Conservation (phyloP, 2,329 filamentous ascomycete genomes). For the Dactylellina sp. region DNA sequence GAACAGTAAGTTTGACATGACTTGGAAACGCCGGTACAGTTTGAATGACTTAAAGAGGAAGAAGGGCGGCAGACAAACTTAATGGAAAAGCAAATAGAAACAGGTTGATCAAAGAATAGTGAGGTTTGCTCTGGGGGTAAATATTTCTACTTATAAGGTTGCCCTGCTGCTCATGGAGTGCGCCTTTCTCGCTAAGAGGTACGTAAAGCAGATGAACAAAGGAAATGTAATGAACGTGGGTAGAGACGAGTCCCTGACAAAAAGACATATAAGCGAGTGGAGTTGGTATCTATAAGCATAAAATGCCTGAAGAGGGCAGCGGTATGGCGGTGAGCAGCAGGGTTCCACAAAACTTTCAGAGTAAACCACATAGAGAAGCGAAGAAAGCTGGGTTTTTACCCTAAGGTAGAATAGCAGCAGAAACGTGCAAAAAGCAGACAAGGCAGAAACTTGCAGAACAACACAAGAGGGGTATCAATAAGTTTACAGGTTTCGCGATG, state of each 20-base stretch:
- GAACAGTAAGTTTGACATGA: constrained; percentile 5
- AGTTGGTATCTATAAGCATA: constrained; percentile 20
- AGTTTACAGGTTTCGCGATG: constrained; percentile 40
- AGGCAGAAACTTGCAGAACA: constrained; percentile 4
- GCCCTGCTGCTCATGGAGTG: not conserved
- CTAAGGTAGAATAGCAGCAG: constrained; percentile 2
- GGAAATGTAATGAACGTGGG: constrained; percentile 42
- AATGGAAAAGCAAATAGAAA: not conserved
- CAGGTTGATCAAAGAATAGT: not conserved
- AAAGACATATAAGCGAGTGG: constrained; percentile 33
- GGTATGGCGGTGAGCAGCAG: constrained; percentile 7
- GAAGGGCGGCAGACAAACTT: not conserved
- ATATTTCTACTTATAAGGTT: not conserved
- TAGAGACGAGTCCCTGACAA: constrained; percentile 23
- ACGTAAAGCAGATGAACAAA: constrained; percentile 33
- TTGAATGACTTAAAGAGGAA: not conserved
- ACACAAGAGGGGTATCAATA: constrained; percentile 52
- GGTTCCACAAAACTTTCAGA: constrained; percentile 3
- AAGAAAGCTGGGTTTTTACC: constrained; percentile 10
- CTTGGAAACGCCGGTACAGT: not conserved
- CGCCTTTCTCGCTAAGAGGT: constrained; percentile 29
- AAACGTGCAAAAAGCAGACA: not conserved
- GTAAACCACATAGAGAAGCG: constrained; percentile 19
- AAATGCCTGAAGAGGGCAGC: constrained; percentile 6
- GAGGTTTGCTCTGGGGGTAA: not conserved